Conservation (phyloP, 2,329 filamentous ascomycete genomes). For the Ophiosphaerella narmari region DNA sequence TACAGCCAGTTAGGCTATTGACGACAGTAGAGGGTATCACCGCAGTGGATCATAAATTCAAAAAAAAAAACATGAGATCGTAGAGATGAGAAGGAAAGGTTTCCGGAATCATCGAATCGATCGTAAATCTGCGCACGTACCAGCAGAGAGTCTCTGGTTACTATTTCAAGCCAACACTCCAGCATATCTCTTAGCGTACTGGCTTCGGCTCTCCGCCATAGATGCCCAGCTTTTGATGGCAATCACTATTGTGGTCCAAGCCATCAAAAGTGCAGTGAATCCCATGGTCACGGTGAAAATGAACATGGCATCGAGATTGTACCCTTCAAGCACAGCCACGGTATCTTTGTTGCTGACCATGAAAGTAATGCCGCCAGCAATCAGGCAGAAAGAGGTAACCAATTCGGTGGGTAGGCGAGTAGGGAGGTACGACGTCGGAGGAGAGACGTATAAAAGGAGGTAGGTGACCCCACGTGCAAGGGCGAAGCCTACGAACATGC, state of each 20-base stretch:
- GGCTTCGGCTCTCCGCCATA: slow-evolving; percentile 40
- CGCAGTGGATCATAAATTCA: slow-evolving; percentile 35
- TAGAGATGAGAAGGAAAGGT: slow-evolving; percentile 4
- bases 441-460: slow-evolving; percentile 75
- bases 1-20: slow-evolving; percentile 31
- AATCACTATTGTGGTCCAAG: slow-evolving; percentile 77
- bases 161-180: slow-evolving; percentile 33
- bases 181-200: slow-evolving; percentile 27
- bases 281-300: slow-evolving; percentile 89
- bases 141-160: background rate
- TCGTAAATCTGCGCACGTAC: too few species aligned
- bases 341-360: slow-evolving; percentile 86
- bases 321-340: slow-evolving; percentile 74
- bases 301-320: slow-evolving; percentile 87
- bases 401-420: slow-evolving; percentile 88
- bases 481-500: slow-evolving; percentile 78
- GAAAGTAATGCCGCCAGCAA: slow-evolving; percentile 86
- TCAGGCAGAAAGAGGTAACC: slow-evolving; percentile 83
- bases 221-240: slow-evolving; percentile 86
- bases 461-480: slow-evolving; percentile 81
- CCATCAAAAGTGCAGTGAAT: slow-evolving; percentile 80
- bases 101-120: background rate
- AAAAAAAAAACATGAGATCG: slow-evolving; percentile 16
- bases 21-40: slow-evolving; percentile 36
- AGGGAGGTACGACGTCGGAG: slow-evolving; percentile 78